Conservation (phyloP, 164 flowering plant species). For the Stephania cephalantha region DNA sequence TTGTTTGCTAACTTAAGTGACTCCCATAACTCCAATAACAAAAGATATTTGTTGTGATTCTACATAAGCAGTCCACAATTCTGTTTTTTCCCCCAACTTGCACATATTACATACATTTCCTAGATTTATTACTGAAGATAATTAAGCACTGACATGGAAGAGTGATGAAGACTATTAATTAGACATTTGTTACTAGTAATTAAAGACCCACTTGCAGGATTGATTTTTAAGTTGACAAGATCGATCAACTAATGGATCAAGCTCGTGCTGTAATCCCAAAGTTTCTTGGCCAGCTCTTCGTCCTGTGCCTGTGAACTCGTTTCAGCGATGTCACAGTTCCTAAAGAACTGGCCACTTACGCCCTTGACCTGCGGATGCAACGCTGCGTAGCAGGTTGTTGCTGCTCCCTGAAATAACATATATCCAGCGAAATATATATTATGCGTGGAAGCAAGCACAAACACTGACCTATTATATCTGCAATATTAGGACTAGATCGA, state of each 20-base stretch:
- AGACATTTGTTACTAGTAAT: too few species aligned
- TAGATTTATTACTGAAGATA: background rate
- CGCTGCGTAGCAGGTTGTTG: conserved; percentile 84
- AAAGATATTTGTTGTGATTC: background rate
- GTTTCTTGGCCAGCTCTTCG: conserved; percentile 44
- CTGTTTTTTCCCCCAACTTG: background rate
- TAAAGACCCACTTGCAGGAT: too few species aligned
- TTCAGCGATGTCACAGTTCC: conserved; percentile 39
- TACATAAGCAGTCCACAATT: background rate
- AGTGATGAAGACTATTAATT: background rate
- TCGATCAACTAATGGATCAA: conserved; percentile 21
- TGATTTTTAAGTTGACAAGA: too few species aligned
- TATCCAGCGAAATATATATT: background rate
- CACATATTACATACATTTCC: background rate
- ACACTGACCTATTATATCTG: background rate
- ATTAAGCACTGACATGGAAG: background rate
- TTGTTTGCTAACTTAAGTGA: too few species aligned
- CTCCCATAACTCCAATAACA: background rate
- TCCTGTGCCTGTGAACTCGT: conserved; percentile 37
- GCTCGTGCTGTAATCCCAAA: conserved; percentile 66
- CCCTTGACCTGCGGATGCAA: conserved; percentile 60
- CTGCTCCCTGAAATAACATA: conserved; percentile 54
- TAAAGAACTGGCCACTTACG: conserved; percentile 49
- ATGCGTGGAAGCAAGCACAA: background rate
- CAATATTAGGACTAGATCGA: background rate